Percentiles rank a stretch among this genome's conserved stretches.
phyloP scores from a whole-genome alignment of 192 early-diverging fungal species.

The Piromyces sp. region DNA sequence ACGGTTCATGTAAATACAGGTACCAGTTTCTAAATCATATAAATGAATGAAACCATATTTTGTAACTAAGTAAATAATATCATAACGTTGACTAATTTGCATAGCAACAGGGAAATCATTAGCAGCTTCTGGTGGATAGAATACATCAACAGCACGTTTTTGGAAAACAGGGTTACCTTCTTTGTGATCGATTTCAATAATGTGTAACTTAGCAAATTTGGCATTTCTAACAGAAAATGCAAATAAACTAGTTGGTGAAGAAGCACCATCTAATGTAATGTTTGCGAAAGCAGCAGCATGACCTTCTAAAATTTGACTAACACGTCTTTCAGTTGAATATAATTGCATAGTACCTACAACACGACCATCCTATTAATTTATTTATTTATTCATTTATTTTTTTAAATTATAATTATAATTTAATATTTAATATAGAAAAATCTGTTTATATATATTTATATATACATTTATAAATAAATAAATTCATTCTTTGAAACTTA shows the following conservation, averaged over 20 bases:
- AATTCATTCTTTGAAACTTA: not conserved
- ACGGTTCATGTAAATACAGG: constrained; percentile 92
- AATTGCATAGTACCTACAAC: constrained; percentile 95
- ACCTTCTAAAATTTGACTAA: constrained; percentile 88
- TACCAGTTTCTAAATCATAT: constrained; percentile 86
- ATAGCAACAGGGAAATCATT: constrained; percentile 92
- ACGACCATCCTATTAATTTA: constrained; percentile 41
- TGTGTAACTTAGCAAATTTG: constrained; percentile 73
- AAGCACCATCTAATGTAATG: constrained; percentile 55
- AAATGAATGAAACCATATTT: constrained; percentile 97
- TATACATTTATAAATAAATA: not conserved
- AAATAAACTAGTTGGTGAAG: constrained; percentile 71
- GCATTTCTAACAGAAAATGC: constrained; percentile 75
- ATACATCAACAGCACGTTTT: constrained; percentile 81
- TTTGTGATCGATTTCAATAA: constrained; percentile 90
- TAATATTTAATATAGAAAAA: no score
- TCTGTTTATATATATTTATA: no score
- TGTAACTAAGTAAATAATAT: constrained; percentile 86
- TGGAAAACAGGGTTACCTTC: constrained; percentile 77
- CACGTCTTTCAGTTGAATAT: constrained; percentile 77
- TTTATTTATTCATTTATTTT: no score
- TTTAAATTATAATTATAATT: no score
- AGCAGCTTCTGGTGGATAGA: constrained; percentile 90
- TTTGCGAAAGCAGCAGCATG: constrained; percentile 93
- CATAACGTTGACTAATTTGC: constrained; percentile 88